Evolutionary conservation across 1,284 basidiomycete species (phyloP), one percentile per base, ranked within the genome.

Genomic region (Cerrena zonata): DNA sequence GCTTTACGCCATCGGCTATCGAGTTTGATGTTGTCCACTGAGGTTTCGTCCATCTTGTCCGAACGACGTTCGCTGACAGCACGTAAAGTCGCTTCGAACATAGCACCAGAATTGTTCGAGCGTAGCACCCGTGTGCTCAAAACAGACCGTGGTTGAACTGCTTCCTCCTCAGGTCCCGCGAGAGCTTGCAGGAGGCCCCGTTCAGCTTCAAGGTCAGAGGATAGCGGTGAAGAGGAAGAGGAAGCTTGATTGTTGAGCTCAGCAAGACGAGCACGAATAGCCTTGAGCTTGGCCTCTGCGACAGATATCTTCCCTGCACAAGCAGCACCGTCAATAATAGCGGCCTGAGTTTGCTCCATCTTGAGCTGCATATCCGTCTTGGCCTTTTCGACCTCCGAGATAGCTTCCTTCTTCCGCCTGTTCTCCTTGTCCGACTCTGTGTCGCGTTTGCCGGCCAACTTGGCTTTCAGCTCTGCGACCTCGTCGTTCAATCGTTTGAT

Each of bases 401-500:
- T 73, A 12, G 84, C 84, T 65, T 89, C 87, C 25, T 71, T 72
- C 64, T 76, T 81, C 72, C 81, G 89, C 58, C 84, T 76, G 59
- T 73, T 75, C 61, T 70, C 66, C 52, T 82, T 74, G 40, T 85
- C 86, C 44, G 69, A 78, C 67, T 90, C 89, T 25, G 74, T 60
- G 45, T 69, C 69, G 49, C 77, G 70, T 67, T 83, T 88, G 18
- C 82, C 87, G 3, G 84, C 79, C 44, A 96, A 74, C 69, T 89
- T 90, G 30, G 80, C 81, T 66, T 95, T 94, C 56, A 98, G 81
- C 59, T 94, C 89, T 23, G 83, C 78, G 50, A 93, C 84, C 67
- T 94, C 89, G 42, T 77, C 67, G 61, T 92, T 91, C 56, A 94
- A 83, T 51, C 89, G 73, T 65, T 91, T 91, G 62, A 98, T 97